Evolutionary conservation across 805 yeast genomes (phyloP), one percentile per base, ranked within the genome.

Genomic region (Pichia exigua): DNA sequence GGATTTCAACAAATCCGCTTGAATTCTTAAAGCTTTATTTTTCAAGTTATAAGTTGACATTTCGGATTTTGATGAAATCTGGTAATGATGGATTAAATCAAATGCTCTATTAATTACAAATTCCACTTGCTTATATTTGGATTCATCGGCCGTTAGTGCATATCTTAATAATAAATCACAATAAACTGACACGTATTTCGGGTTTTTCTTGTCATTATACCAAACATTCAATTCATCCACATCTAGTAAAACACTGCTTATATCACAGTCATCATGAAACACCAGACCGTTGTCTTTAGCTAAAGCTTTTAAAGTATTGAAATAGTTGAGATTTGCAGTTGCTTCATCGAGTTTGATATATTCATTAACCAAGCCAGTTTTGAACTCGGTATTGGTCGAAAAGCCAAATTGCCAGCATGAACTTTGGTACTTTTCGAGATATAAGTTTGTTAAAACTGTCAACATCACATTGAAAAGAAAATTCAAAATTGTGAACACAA

Each of bases 401-500:
- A 66, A 51, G 11, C 68, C 68, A 55, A 66, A 67, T 11, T 54
- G 55, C 51, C 58, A 53, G 2, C 70, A 60, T 2, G 64, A 53
- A 4, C 54, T 51, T 47, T 69, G 71, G 5, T 66, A 35, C 12
- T 51, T 53, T 13, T 59, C 60, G 10, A 69, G 52, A 45, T 68
- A 69, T 17, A 62, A 39, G 27, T 65, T 62, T 0, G 70, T 65
- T 24, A 69, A 56, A 5, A 62, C 59, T 4, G 66, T 58, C 53
- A 69, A 56, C 70, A 69, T 65, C 1, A 65, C 51, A 54, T 69
- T 69, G 58, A 69, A 69, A 4, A 61, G 27, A 41, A 68, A 58
- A 43, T 66, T 70, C 59, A 77, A 69, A 3, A 74, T 63, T 28
- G 72, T 58, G 58, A 74, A 77, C 24, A 71, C 61, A 3, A 73